These are phyloP conservation scores for Alternaria gaisen DNA, from an alignment of 2,329 filamentous ascomycete species.

Conservation along the genomic window DNA sequence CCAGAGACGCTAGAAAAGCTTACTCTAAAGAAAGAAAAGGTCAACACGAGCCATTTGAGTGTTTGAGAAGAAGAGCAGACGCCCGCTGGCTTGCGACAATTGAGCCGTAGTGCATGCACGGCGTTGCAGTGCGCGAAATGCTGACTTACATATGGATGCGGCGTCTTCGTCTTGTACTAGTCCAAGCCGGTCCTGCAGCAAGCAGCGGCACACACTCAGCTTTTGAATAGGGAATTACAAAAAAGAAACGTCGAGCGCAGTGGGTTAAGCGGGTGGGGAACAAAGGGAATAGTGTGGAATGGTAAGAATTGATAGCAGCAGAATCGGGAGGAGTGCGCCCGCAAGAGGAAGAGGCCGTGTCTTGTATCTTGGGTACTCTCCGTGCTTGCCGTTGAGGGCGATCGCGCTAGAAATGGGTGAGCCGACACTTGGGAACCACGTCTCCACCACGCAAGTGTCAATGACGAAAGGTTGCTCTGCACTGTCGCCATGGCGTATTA, in stretches of 20 bases:
- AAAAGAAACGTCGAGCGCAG: conserved; percentile 3
- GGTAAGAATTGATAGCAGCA: neutral
- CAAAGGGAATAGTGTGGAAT: neutral
- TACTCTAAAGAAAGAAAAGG: conserved; percentile 37
- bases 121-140: conserved; percentile 30
- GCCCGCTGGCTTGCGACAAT: conserved; percentile 32
- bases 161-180: conserved; percentile 1
- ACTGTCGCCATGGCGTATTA: conserved; percentile 3
- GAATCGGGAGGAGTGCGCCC: neutral
- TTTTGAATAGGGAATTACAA: conserved; percentile 5
- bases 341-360: conserved; percentile 12
- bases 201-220: conserved; percentile 12
- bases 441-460: conserved; percentile 28
- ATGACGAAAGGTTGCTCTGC: conserved; percentile 34
- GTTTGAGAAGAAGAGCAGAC: conserved; percentile 11
- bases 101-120: conserved; percentile 30
- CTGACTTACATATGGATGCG: conserved; percentile 32
- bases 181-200: conserved; percentile 25
- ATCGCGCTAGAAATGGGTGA: conserved; percentile 33
- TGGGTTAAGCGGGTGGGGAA: conserved; percentile 1
- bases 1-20: conserved; percentile 32
- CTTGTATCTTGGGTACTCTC: conserved; percentile 25
- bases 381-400: conserved; percentile 32
- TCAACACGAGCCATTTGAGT: conserved; percentile 27
- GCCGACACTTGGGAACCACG: conserved; percentile 23